Percentiles rank a stretch among this genome's conserved stretches.
Evolutionary conservation across 2,329 filamentous ascomycete species (phyloP).

Genomic region (Calonectria pauciramosa): DNA sequence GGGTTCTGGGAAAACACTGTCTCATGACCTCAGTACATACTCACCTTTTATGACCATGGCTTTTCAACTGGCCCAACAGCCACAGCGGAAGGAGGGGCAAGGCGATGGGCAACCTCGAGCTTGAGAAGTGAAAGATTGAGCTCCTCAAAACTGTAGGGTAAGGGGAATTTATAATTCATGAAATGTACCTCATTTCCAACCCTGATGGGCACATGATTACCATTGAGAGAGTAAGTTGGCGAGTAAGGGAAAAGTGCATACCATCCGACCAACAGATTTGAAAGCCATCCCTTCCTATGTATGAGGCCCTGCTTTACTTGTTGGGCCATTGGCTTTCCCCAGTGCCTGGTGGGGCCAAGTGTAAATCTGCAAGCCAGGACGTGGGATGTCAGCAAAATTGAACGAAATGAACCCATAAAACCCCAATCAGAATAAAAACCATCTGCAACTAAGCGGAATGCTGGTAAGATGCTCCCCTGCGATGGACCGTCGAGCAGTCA

Average conservation of each 20-base stretch:
- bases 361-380: not conserved
- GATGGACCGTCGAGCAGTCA: not conserved
- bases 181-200: not conserved
- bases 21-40: not conserved
- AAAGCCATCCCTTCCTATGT: not conserved
- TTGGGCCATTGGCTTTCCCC: not conserved
- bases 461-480: not conserved
- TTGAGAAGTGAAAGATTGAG: not conserved
- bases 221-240: not conserved
- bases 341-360: not conserved
- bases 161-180: not conserved
- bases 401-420: not conserved
- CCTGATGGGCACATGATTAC: not conserved
- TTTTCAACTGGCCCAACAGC: not conserved
- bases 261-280: not conserved
- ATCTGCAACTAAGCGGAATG: not conserved
- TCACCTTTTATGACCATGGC: not conserved
- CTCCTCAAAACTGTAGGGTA: not conserved
- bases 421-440: not conserved
- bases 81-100: not conserved
- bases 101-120: not conserved
- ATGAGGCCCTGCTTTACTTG: not conserved
- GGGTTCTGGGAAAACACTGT: not conserved
- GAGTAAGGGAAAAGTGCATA: not conserved
- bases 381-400: not conserved